These are phyloP conservation scores for Pelargonium myrrhifolium DNA, from an alignment of 441 rosid genomes.

Conservation along the genomic window DNA sequence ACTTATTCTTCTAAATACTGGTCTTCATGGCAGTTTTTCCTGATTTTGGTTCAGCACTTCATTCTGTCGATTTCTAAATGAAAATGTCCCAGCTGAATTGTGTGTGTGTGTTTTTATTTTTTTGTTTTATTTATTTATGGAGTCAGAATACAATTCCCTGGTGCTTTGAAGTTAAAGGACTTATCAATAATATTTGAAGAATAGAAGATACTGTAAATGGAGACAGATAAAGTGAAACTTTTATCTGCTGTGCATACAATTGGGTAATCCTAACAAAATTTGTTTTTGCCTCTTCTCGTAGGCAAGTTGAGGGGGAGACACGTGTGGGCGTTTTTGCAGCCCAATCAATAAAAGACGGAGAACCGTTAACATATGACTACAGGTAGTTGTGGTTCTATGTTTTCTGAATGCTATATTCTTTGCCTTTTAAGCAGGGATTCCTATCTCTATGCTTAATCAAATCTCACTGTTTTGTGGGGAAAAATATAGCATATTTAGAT, in stretches of 20 bases:
- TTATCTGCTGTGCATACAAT: not conserved
- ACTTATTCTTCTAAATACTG: not conserved
- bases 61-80: no score
- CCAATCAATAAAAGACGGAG: slow-evolving; percentile 66
- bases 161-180: not conserved
- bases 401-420: not conserved
- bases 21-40: not conserved
- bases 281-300: slow-evolving; percentile 20
- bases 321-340: slow-evolving; percentile 93
- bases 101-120: no score
- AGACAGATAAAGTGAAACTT: not conserved
- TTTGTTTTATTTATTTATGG: not conserved
- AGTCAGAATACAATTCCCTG: not conserved
- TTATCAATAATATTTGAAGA: not conserved
- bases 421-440: not conserved
- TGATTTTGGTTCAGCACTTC: not conserved
- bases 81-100: no score
- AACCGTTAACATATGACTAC: slow-evolving; percentile 87
- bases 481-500: not conserved
- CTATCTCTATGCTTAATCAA: not conserved
- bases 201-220: not conserved
- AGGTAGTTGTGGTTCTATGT: slow-evolving; percentile 36
- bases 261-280: slow-evolving; percentile 1
- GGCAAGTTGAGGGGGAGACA: slow-evolving; percentile 94
- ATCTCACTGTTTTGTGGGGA: not conserved